Evolutionary conservation across 805 yeast genomes (phyloP).

Genomic region (Hanseniaspora lachancei): DNA sequence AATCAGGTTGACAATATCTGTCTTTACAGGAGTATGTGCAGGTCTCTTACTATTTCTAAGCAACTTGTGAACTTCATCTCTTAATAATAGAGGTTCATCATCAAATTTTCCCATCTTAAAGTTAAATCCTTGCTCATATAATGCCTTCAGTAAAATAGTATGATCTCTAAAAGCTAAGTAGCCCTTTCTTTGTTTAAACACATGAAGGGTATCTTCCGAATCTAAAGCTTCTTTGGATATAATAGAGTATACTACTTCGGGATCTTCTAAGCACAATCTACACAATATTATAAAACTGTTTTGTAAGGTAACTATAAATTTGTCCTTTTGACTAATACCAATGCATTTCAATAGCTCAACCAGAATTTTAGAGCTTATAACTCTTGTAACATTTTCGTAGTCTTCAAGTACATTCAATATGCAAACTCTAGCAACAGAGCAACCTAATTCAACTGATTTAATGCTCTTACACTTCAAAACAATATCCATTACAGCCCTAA

Average conservation of each 20-base stretch:
- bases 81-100: conserved; percentile 21
- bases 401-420: conserved; percentile 38
- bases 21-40: conserved; percentile 11
- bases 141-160: neutral
- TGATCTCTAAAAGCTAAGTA: neutral
- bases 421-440: conserved; percentile 42
- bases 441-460: conserved; percentile 35
- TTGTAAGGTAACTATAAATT: conserved; percentile 33
- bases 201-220: conserved; percentile 19
- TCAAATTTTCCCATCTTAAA: conserved; percentile 29
- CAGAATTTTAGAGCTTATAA: conserved; percentile 38
- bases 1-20: conserved; percentile 53
- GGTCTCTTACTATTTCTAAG: neutral
- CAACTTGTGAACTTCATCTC: neutral
- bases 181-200: neutral
- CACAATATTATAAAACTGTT: conserved; percentile 40
- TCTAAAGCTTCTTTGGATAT: conserved; percentile 34
- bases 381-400: conserved; percentile 28
- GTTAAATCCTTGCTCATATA: conserved; percentile 15
- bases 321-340: conserved; percentile 27
- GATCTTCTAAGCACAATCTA: conserved; percentile 59
- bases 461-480: conserved; percentile 33
- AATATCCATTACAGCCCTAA: conserved; percentile 28
- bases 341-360: conserved; percentile 36
- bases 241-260: conserved; percentile 34